These are phyloP conservation scores for Coemansia reversa DNA, from an alignment of 192 early-diverging fungal genomes.

Conservation along the genomic window DNA sequence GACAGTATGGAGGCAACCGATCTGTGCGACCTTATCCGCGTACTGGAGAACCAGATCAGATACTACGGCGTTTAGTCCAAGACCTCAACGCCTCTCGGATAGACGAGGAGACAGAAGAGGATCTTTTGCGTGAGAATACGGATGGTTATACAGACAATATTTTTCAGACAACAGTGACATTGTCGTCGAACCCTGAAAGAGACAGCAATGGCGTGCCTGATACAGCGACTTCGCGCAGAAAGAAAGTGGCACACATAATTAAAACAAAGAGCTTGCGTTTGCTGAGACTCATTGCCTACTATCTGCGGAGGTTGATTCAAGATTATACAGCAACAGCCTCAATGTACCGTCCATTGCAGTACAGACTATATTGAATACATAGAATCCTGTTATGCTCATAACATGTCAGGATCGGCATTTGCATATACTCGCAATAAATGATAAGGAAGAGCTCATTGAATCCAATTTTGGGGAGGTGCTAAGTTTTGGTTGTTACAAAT, in stretches of 20 bases:
- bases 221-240: slow-evolving; percentile 17
- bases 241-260: slow-evolving; percentile 1
- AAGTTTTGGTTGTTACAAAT: too few relatives aligned
- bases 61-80: slow-evolving; percentile 25
- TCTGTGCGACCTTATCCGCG: slow-evolving; percentile 3
- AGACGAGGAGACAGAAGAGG: slow-evolving; percentile 21
- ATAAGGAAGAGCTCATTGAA: too few relatives aligned
- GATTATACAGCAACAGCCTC: slow-evolving; percentile 16
- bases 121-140: not conserved
- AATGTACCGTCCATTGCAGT: slow-evolving; percentile 26
- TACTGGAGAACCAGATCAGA: slow-evolving; percentile 2
- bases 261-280: slow-evolving; percentile 19
- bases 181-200: not conserved
- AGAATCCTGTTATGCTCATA: not conserved
- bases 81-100: slow-evolving; percentile 36
- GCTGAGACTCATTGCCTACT: slow-evolving; percentile 27
- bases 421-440: not conserved
- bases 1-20: slow-evolving; percentile 12
- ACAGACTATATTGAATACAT: slow-evolving; percentile 16
- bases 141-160: too few relatives aligned
- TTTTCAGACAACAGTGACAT: too few relatives aligned
- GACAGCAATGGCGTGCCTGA: not conserved
- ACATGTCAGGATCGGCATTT: not conserved
- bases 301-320: slow-evolving; percentile 11
- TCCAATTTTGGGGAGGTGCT: too few relatives aligned